Evolutionary conservation across 1,139 yeast genomes (phyloP).

Genomic region (Hanseniaspora gamundiae): DNA sequence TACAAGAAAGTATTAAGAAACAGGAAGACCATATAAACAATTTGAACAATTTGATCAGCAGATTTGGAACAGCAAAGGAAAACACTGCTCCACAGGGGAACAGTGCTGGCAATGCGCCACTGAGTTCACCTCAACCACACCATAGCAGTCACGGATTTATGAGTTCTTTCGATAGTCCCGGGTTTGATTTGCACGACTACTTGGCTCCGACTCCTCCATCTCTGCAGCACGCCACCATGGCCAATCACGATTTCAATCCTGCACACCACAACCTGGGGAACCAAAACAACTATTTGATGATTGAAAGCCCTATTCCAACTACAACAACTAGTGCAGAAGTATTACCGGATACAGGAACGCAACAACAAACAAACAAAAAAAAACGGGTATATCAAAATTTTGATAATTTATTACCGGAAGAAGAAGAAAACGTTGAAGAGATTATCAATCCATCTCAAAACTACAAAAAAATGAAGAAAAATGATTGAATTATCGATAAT

Average conservation of each 20-base stretch:
- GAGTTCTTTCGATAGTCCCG: not conserved
- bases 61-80: slow-evolving; percentile 1
- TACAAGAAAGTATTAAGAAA: slow-evolving; percentile 20
- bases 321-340: too few relatives aligned
- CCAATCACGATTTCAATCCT: not conserved
- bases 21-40: slow-evolving; percentile 24
- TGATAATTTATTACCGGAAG: not conserved
- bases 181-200: slow-evolving; percentile 11
- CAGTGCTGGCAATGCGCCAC: too few relatives aligned
- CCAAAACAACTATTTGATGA: too few relatives aligned
- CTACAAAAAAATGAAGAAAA: not conserved
- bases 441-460: not conserved
- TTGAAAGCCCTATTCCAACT: too few relatives aligned
- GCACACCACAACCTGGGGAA: too few relatives aligned
- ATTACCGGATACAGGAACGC: not conserved
- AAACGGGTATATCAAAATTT: not conserved
- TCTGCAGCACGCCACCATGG: not conserved
- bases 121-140: not conserved
- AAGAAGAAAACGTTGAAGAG: not conserved
- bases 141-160: too few relatives aligned
- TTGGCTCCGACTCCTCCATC: slow-evolving; percentile 8
- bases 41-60: slow-evolving; percentile 16
- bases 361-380: not conserved
- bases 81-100: too few relatives aligned
- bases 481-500: too few relatives aligned